Conservation (phyloP, 192 early-diverging fungal species). For the Blastocladiella britannica region DNA sequence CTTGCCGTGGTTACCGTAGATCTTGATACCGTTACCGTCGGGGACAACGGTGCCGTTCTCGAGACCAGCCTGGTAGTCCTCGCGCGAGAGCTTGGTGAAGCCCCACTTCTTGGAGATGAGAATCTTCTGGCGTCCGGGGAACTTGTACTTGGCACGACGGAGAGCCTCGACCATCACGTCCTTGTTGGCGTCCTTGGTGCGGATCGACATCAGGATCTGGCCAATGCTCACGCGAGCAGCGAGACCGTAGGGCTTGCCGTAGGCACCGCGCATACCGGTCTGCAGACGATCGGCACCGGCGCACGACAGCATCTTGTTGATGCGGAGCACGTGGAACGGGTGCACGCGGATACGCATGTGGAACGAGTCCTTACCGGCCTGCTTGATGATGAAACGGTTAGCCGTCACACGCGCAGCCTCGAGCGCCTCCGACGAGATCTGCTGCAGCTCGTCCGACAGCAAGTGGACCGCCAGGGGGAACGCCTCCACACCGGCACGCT, state of each 20-base stretch:
- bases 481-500: constrained; percentile 93
- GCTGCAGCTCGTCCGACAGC: constrained; percentile 91
- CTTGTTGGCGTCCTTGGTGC: constrained; percentile 86
- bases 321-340: constrained; percentile 95
- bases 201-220: constrained; percentile 87
- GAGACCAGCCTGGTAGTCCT: constrained; percentile 66
- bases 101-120: constrained; percentile 99
- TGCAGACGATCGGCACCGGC: constrained; percentile 98
- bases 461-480: constrained; percentile 94
- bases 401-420: constrained; percentile 93
- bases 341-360: constrained; percentile 97
- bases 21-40: constrained; percentile 92
- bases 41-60: constrained; percentile 55
- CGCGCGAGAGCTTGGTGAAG: constrained; percentile 89
- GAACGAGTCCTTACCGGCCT: constrained; percentile 95
- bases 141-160: constrained; percentile 95
- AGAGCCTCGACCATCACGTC: constrained; percentile 79
- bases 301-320: constrained; percentile 99
- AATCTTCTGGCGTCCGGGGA: constrained; percentile 96
- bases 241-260: constrained; percentile 83
- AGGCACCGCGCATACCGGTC: constrained; percentile 98
- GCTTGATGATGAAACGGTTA: constrained; percentile 98
- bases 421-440: constrained; percentile 94
- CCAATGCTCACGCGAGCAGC: constrained; percentile 97
- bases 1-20: constrained; percentile 64